Conservation (phyloP, 371 early-diverging fungal species). For the Mortierella sp. region DNA sequence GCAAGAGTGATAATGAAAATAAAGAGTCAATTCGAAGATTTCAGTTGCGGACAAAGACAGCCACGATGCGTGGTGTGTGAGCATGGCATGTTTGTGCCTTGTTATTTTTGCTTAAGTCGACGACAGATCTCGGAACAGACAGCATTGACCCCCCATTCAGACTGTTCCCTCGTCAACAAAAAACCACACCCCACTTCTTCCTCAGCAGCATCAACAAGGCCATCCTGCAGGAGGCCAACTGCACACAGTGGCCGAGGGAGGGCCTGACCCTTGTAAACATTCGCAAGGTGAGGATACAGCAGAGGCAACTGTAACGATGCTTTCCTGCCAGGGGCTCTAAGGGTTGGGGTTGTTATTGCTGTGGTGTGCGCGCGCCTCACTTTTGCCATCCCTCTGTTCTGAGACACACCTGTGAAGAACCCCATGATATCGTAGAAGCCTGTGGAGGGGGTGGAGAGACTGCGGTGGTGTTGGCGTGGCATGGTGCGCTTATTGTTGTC, state of each 20-base stretch:
- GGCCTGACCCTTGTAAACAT: not conserved
- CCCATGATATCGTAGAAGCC: not conserved
- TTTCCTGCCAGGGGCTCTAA: not conserved
- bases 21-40: not conserved
- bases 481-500: too few relatives aligned
- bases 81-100: not conserved
- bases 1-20: too few relatives aligned
- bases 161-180: not conserved
- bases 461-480: not conserved
- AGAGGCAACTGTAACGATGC: not conserved
- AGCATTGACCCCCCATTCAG: not conserved
- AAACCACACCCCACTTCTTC: not conserved
- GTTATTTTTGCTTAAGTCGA: not conserved
- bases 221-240: too few relatives aligned
- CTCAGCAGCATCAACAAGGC: too few relatives aligned
- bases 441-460: not conserved
- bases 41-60: not conserved
- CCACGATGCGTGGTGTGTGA: too few relatives aligned
- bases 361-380: not conserved
- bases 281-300: not conserved
- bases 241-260: not conserved
- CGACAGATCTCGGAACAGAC: not conserved
- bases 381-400: not conserved
- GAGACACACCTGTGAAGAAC: not conserved
- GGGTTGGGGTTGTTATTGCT: not conserved